Evolutionary conservation across 176 grass and related monocot genomes (phyloP).

Genomic region (barley (Hordeum vulgare)): DNA sequence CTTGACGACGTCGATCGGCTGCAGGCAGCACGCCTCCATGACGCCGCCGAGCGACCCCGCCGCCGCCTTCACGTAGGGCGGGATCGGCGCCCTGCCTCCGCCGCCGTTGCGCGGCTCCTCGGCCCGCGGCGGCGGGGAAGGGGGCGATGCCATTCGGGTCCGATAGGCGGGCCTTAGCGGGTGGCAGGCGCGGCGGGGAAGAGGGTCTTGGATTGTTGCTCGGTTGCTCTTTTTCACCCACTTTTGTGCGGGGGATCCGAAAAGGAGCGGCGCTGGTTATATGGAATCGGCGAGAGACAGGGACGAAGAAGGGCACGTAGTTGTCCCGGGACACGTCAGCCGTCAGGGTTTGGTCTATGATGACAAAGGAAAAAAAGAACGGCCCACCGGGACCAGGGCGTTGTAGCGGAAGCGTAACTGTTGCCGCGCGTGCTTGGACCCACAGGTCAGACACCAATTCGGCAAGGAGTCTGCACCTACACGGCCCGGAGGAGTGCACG

Average conservation of each 20-base stretch:
- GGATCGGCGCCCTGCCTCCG: constrained; percentile 21
- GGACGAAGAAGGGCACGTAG: background rate
- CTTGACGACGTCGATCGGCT: constrained; percentile 98
- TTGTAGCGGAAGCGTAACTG: background rate
- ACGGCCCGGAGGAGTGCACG: no score
- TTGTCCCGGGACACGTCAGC: background rate
- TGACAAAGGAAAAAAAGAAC: background rate
- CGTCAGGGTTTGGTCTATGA: background rate
- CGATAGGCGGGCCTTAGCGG: background rate
- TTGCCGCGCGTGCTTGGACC: background rate
- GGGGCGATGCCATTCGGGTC: background rate
- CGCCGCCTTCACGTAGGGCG: constrained; percentile 62
- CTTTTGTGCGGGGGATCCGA: background rate
- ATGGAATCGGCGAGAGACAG: background rate
- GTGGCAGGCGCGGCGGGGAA: background rate
- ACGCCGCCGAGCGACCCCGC: constrained; percentile 83
- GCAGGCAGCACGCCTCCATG: constrained; percentile 94
- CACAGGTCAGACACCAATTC: background rate
- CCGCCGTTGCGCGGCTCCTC: constrained; percentile 7
- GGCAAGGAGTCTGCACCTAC: background rate
- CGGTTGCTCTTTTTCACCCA: background rate
- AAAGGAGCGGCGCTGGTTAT: constrained; percentile 14
- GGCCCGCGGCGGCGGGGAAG: background rate
- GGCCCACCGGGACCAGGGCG: background rate
- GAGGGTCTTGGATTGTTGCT: background rate